Base-by-base conservation (phyloP, 2,329 filamentous ascomycete genomes). In the Ceratocystis papillata region DNA sequence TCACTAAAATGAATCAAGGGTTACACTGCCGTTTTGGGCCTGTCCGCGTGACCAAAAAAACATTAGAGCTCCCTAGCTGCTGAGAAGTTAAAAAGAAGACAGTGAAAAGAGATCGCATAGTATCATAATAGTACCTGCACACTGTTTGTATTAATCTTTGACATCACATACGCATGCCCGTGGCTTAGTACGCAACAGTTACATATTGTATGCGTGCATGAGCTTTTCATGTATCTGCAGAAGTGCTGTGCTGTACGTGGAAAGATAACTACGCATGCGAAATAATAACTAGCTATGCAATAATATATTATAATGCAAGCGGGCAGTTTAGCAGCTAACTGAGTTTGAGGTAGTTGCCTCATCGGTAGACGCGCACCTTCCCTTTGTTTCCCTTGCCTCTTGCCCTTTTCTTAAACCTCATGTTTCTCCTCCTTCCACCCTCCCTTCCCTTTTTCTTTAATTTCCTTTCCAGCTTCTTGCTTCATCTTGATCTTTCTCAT, bases 321-420 rank as follows among this genome's bases (percentile, higher is more conserved):
- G n/a, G 22, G 17, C 25, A 12, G 48, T 57, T 25, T 57, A 15
- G 37, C 10, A 41, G 37, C 37, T 41, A 41, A 41, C 37, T 57
- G 30, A 33, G 30, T 57, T 25, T 30, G 10, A 30, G 20, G 37
- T 45, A 62, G 33, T 62, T 62, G 20, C 37, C 61, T 48, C 41
- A 63, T 30, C 41, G 15, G 41, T 17, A n/a, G 61, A 63, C 61
- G 44, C 61, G 53, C 53, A 57, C 53, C 53, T 57, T 57, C 53
- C 53, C 53, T 57, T 57, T 57, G 53, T 57, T 22, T 57, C 25
- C 53, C 28, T 30, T 57, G n/a, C 28, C 53, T 63, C 44, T 63
- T 48, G 33, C 41, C 20, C 41, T n/a, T 46, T 63, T 46, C 20
- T 30, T 33, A 28, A 20, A 20, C n/a, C 28, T 57, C 15, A 57